Base-by-base conservation (phyloP, 2,329 filamentous ascomycete species). In the Colletotrichum caudatum region DNA sequence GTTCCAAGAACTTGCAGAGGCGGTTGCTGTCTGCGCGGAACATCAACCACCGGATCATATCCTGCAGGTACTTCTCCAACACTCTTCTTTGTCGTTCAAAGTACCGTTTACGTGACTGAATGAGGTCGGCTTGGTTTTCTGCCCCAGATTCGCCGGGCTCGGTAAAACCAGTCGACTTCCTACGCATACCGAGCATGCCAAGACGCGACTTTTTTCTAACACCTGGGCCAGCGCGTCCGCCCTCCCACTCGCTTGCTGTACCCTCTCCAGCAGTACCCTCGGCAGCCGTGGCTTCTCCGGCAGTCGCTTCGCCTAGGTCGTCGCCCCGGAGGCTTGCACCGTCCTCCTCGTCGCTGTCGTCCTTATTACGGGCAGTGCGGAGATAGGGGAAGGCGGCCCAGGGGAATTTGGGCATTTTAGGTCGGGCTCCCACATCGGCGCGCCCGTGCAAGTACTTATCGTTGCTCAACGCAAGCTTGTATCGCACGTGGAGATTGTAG, bases 11-110 rank as follows among this genome's bases (percentile, higher is more conserved):
- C 74, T 97, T 96, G 83, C 96, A 99, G 5, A 99, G 86, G 12
- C 96, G 91, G 78, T 98, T 98, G 82, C 94, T 98, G 81, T 98
- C 95, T 8, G 96, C 91, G 57, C 95, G 90, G 83, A 99, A 99
- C 82, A 99, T 98, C 76, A 99, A 90, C 89, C 95, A 98, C 66
- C 94, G 91, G 72, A 98, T 95, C 91, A 98, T 94, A 77, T 95
- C 93, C 74, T 95, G 94, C 26, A 99, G 84, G 79, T 99, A 99
- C 60, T 91, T 90, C 79, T 98, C 96, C 41, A 99, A 85, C 79
- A 93, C 94, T 76, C 91, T 92, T 68, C 95, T 90, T 81, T 98
- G 95, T 73, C 89, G 91, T 76, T 97, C 94, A 51, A 94, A 89
- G 76, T 95, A 97, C 68, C 91, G 85, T 75, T 85, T 84, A 70